Base-by-base conservation (phyloP, 2,329 filamentous ascomycete genomes). In the Scytalidium lignicola region DNA sequence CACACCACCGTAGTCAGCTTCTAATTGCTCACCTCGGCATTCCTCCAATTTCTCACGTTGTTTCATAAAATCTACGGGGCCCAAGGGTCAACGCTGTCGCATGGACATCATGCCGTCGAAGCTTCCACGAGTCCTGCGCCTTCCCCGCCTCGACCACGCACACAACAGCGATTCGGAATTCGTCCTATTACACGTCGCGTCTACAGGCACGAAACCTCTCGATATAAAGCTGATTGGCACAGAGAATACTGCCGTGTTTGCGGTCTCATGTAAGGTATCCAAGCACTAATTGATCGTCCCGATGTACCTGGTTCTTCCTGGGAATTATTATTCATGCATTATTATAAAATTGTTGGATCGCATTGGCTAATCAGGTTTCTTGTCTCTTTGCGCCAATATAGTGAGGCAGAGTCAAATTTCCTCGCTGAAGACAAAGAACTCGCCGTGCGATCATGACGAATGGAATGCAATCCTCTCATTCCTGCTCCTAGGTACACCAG, bases 201-300 rank as follows among this genome's bases (percentile, higher is more conserved):
- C 76, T 19, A 74, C 66, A 63, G 71, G 48, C 71, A 70, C 71
- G 29, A 73, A 72, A 50, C 73, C 75, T 1, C 69, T 90, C 23
- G 83, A 89, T 64, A 65, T 88, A 43, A 82, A 81, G 62, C 66
- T 90, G 23, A 73, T 85, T 28, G 86, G 78, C 28, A 89, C 85
- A 23, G 86, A 90, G 59, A 55, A 55, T 20, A 44, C 51, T 46
- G 46, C 43, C 32, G 56, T 59, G 18, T 64, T 61, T 46, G 47
- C 55, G 2, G 51, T 56, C 41, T 55, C 57, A 56, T 55, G 59
- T 63, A 58, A 57, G 59, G 43, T 44, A 44, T 44, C 52, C 55
- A 52, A 41, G 46, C 46, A 19, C 22, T 22, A 2, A 44, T 44
- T 18, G 58, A 58, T 58, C 52, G 51, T 41, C 58, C 54, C 44